Base-by-base conservation (phyloP, 805 yeast genomes). In the Yarrowia keelungensis region DNA sequence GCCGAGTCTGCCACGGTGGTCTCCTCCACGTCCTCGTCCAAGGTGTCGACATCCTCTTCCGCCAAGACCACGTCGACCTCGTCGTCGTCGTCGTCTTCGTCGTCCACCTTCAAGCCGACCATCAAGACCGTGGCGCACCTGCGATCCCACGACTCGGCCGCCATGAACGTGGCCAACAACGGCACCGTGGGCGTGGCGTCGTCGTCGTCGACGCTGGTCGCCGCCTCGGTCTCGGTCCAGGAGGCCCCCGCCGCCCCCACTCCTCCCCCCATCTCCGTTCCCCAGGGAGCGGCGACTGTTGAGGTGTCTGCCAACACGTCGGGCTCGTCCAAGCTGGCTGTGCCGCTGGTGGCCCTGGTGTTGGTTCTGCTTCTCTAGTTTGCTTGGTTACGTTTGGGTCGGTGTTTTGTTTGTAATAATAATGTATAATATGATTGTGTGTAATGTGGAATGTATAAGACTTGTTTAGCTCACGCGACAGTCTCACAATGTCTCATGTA, bases 101-200 rank as follows among this genome's bases (percentile, higher is more conserved):
- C 64, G 39, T 58, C 61, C 12, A 8, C 43, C 36, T 56, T 59
- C 51, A 16, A 43, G 65, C 65, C 65, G 32, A 35, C 65, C 43
- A 45, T 59, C 51, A 59, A 59, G 51, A 59, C 65, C 35, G 65
- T 59, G 32, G 51, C 51, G 1, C 65, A 59, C 15, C 65, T 59
- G n/a, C 32, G 16, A 15, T 14, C 35, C 42, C 65, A 59, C 51
- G 15, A 14, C 11, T 59, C 50, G 9, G 65, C 22, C 10, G 65
- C 51, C 32, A 59, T 59, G 65, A 59, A 59, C 65, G 51, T 59
- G 41, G 65, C 65, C 50, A 45, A 59, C 42, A 59, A 59, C 51
- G 65, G 65, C 3, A 32, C 51, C 16, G 65, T 59, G 41, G 51
- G 42, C 32, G 10, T 9, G 19, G 46, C 62, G 2, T 19, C 43